Evolutionary conservation across 805 yeast genomes (phyloP).

Genomic region (Dipodascus albidus): DNA sequence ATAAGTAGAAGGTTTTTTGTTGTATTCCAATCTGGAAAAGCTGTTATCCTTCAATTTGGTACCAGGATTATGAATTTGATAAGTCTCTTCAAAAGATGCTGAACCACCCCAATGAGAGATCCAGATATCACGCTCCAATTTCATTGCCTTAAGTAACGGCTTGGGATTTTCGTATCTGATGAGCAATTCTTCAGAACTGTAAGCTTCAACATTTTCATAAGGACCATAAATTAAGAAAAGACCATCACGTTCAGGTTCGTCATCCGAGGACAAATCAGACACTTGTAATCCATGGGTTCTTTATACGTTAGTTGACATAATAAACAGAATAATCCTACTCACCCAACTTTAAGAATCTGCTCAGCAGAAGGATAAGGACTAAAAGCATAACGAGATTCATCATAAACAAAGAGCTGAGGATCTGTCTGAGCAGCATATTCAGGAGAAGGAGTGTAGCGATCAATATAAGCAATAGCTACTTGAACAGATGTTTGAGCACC

Average conservation of each 20-base stretch:
- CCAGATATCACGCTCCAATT: slow-evolving; percentile 70
- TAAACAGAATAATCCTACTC: not conserved
- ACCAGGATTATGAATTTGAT: slow-evolving; percentile 66
- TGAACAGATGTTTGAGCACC: slow-evolving; percentile 39
- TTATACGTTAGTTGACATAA: slow-evolving; percentile 33
- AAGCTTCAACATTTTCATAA: slow-evolving; percentile 34
- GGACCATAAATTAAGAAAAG: slow-evolving; percentile 45
- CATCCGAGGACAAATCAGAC: slow-evolving; percentile 18
- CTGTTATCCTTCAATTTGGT: slow-evolving; percentile 41
- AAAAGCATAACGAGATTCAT: slow-evolving; percentile 43
- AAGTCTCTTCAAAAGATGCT: slow-evolving; percentile 71
- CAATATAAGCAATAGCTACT: slow-evolving; percentile 38
- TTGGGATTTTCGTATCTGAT: slow-evolving; percentile 51
- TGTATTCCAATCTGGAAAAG: slow-evolving; percentile 71
- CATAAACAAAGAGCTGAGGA: slow-evolving; percentile 46
- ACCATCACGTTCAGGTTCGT: slow-evolving; percentile 15
- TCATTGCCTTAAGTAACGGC: slow-evolving; percentile 52
- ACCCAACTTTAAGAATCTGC: slow-evolving; percentile 31
- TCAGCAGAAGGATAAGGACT: slow-evolving; percentile 49
- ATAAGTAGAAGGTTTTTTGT: slow-evolving; percentile 22
- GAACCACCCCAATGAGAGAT: slow-evolving; percentile 73
- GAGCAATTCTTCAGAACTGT: slow-evolving; percentile 36
- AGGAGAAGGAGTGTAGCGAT: slow-evolving; percentile 51
- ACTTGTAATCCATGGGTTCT: slow-evolving; percentile 29
- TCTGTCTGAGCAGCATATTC: slow-evolving; percentile 45